Evolutionary conservation across 306 rosid species (phyloP).

Genomic region (Carpinus fangiana): DNA sequence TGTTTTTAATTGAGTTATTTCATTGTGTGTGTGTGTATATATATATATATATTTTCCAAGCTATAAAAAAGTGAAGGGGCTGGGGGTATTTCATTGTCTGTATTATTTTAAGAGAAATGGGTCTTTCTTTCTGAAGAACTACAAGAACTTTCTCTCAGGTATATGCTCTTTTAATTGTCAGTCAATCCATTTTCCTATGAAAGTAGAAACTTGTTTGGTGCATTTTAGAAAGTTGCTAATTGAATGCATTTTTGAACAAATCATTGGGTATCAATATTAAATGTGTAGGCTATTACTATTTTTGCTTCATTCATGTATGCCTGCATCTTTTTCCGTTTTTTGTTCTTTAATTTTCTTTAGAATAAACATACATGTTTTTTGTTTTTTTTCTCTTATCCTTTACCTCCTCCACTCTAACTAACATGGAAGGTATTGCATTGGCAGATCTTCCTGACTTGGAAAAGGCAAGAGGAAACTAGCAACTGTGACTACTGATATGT

Average conservation of each 20-base stretch:
- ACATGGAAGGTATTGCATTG: conserved; percentile 22
- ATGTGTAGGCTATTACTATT: not conserved
- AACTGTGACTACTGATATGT: conserved; percentile 11
- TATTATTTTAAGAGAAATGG: not conserved
- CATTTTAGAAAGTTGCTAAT: not conserved
- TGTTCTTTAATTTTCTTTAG: not conserved
- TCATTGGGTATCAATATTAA: not conserved
- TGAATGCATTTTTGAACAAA: not conserved
- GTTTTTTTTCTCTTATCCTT: not conserved
- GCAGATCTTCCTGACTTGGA: conserved; percentile 96
- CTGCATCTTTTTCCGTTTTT: not conserved
- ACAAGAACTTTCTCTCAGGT: not conserved
- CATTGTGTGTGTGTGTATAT: no score
- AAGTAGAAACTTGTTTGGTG: not conserved
- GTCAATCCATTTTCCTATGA: not conserved
- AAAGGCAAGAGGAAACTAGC: conserved; percentile 69
- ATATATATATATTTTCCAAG: no score
- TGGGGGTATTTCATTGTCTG: no score
- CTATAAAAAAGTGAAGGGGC: no score
- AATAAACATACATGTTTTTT: not conserved
- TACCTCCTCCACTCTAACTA: not conserved
- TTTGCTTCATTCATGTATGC: not conserved
- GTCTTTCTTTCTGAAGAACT: not conserved
- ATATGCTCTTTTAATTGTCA: not conserved
- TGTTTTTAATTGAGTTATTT: not conserved